phyloP scores from a whole-genome alignment of 2,329 filamentous ascomycete genomes.

The Pseudopyricularia javanii region DNA sequence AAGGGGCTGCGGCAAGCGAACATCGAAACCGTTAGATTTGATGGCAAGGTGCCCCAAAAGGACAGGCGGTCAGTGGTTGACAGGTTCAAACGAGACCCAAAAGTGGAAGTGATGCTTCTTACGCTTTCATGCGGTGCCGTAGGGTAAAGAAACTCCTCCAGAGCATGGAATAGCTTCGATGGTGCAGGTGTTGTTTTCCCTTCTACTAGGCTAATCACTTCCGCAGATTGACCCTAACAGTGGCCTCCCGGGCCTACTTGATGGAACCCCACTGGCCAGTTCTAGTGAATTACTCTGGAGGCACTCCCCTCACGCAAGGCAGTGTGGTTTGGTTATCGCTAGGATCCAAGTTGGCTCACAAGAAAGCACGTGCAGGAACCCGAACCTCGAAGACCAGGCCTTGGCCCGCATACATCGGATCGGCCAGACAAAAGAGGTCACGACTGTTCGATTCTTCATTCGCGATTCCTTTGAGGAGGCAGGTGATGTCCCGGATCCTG shows the following conservation, averaged over 20 bases:
- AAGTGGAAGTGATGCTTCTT: constrained; percentile 29
- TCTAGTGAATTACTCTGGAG: not conserved
- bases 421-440: constrained; percentile 14
- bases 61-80: constrained; percentile 26
- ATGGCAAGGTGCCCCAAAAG: constrained; percentile 30
- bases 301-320: too few species aligned
- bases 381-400: constrained; percentile 17
- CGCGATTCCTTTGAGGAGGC: constrained; percentile 16
- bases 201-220: not conserved
- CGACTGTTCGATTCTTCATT: constrained; percentile 14
- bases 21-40: constrained; percentile 27
- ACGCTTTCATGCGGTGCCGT: constrained; percentile 39
- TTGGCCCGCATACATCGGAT: constrained; percentile 15
- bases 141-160: constrained; percentile 21
- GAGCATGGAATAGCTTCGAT: fast-evolving
- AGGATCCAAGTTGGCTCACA: not conserved
- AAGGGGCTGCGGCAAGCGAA: constrained; percentile 19
- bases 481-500: too few species aligned
- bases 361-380: constrained; percentile 11
- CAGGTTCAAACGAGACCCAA: constrained; percentile 23
- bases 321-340: too few species aligned
- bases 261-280: constrained; percentile 36
- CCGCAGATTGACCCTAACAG: constrained; percentile 30
- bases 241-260: constrained; percentile 31
- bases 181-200: not conserved